These are phyloP conservation scores for Smallanthus sonchifolius DNA, from an alignment of 129 eudicot genomes.

Conservation along the genomic window DNA sequence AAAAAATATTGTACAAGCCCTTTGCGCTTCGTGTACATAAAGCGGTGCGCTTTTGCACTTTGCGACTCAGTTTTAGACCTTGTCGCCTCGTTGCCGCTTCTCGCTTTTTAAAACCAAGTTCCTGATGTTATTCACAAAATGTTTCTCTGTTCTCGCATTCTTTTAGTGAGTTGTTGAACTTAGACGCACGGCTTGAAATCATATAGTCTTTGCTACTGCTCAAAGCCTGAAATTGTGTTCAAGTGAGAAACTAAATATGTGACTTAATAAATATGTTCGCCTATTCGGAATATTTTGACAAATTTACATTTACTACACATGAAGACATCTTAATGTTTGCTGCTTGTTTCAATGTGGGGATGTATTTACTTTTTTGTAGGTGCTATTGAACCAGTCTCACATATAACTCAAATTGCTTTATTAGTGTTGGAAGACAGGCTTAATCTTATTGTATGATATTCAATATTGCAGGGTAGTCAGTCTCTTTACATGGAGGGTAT, in stretches of 20 bases:
- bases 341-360: too few species aligned
- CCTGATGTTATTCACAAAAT: not conserved
- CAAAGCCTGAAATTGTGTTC: not conserved
- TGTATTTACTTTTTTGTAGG: too few species aligned
- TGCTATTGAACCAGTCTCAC: not conserved
- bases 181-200: not conserved
- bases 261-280: not conserved
- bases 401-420: not conserved
- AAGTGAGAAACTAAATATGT: not conserved
- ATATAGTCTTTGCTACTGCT: not conserved
- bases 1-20: too few species aligned
- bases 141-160: not conserved
- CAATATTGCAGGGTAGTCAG: conserved; percentile 18
- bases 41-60: too few species aligned
- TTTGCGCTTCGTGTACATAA: too few species aligned
- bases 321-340: not conserved
- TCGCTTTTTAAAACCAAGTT: not conserved
- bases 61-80: too few species aligned
- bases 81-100: too few species aligned
- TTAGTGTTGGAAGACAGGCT: not conserved
- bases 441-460: conserved; percentile 10
- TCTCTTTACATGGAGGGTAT: conserved; percentile 30
- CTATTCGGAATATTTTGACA: not conserved
- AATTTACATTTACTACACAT: not conserved
- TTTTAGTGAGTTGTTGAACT: not conserved